phyloP scores from a whole-genome alignment of 306 rosid genomes.

The Begonia masoniana region DNA sequence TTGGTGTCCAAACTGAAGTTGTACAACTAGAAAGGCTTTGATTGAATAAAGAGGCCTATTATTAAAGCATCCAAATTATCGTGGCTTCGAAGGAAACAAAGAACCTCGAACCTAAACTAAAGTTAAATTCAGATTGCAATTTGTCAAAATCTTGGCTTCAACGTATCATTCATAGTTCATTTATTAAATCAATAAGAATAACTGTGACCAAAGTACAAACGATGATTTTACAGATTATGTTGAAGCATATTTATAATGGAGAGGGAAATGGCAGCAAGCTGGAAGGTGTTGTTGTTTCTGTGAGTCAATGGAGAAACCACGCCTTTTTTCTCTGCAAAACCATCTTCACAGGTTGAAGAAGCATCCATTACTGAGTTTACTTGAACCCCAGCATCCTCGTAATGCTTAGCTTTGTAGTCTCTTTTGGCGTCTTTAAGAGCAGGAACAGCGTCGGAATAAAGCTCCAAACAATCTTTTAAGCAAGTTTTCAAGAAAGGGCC shows the following conservation, averaged over 20 bases:
- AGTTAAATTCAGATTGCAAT: too few relatives aligned
- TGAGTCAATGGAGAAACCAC: conserved; percentile 37
- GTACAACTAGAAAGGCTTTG: too few relatives aligned
- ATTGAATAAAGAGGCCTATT: too few relatives aligned
- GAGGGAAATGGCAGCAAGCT: conserved; percentile 43
- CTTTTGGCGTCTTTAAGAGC: conserved; percentile 20
- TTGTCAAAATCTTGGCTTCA: too few relatives aligned
- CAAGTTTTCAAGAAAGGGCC: conserved; percentile 14
- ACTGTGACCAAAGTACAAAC: neutral
- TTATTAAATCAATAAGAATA: neutral
- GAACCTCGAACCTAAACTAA: too few relatives aligned
- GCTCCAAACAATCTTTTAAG: conserved; percentile 42
- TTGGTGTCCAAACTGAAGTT: too few relatives aligned
- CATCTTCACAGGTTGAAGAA: conserved; percentile 38
- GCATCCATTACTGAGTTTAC: conserved; percentile 49
- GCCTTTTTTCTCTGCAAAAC: conserved; percentile 35
- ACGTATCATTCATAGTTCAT: too few relatives aligned
- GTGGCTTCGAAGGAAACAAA: too few relatives aligned
- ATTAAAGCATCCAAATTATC: too few relatives aligned
- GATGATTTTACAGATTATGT: too few relatives aligned
- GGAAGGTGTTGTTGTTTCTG: conserved; percentile 39
- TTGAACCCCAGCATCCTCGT: conserved; percentile 15
- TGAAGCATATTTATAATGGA: conserved; percentile 6
- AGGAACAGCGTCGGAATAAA: conserved; percentile 33
- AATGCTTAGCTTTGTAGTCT: conserved; percentile 28